phyloP scores from a whole-genome alignment of 148 eudicot genomes.

The Tetragonia tetragonoides region DNA sequence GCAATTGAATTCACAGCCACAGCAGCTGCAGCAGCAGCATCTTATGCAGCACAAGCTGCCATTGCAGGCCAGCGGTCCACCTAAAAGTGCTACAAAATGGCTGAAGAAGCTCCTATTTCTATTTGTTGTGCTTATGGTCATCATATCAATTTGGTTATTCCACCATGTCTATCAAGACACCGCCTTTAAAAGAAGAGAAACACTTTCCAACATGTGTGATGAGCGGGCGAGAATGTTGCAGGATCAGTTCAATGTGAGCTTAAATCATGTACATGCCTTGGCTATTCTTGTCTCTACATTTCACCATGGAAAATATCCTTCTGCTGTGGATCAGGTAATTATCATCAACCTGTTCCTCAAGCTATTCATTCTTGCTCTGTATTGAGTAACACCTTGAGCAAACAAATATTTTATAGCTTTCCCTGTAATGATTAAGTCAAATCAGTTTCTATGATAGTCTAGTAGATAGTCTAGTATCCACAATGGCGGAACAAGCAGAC shows the following conservation, averaged over 20 bases:
- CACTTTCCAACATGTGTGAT: slow-evolving; percentile 81
- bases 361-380: neutral
- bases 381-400: neutral
- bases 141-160: slow-evolving; percentile 38
- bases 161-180: slow-evolving; percentile 37
- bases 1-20: slow-evolving; percentile 24
- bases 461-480: neutral
- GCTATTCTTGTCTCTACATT: slow-evolving; percentile 87
- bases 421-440: neutral
- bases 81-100: slow-evolving; percentile 46
- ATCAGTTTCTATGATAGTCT: neutral
- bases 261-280: slow-evolving; percentile 94
- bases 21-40: slow-evolving; percentile 28
- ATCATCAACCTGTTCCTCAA: neutral
- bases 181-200: slow-evolving; percentile 52
- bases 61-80: slow-evolving; percentile 33
- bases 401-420: neutral
- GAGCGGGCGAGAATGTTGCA: slow-evolving; percentile 93
- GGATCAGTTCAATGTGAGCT: slow-evolving; percentile 93
- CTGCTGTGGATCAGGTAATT: slow-evolving; percentile 83
- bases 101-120: slow-evolving; percentile 46
- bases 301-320: slow-evolving; percentile 75
- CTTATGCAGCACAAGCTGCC: slow-evolving; percentile 48
- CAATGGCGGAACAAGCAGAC: neutral
- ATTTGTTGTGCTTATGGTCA: slow-evolving; percentile 37